Evolutionary conservation across 2,329 filamentous ascomycete species (phyloP), one percentile per base, ranked within the genome.

Genomic region (Calonectria multiphialidica): DNA sequence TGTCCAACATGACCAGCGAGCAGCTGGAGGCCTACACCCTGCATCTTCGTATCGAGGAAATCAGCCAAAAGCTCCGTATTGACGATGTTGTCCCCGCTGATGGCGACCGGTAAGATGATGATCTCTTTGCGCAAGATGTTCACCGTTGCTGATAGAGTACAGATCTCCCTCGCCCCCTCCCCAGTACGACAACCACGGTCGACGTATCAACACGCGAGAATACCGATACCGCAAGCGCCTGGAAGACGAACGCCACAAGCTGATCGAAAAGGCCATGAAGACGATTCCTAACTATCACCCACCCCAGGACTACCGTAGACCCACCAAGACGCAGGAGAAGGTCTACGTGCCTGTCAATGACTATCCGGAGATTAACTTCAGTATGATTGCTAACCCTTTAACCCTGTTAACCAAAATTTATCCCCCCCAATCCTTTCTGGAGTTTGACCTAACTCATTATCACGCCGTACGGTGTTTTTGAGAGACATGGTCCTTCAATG

Each of bases 311-410:
- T 99, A 99, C 86, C 95, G 97, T 85, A 95, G 97, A 81, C 97
- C 97, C 75, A 98, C 96, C 85, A 99, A 99, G 94, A 99, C 97
- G 84, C 97, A 99, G 88, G 97, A 99, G 90, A 99, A 99, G 90
- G 97, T 99, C 94, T 99, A 99, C 85, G 97, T 99, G 86, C 97
- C 97, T 85, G 97, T 99, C 89, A 99, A 99, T 92, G 97, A 99
- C 87, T 99, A 99, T 86, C 97, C 97, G 90, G 97, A 99, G 87
- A 98, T 99, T 93, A 99, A 99, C 93, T 99, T 99, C 95, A 99
- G 97, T 99, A 98, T 96, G 96, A 96, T 97, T 96, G 93, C 96
- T 98, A 98, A 98, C 95, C 95, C 95, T 95, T 77, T 93, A 93
- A 94, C 92, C 88, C 92, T 94, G 93, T 94, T 87, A 86, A 88